phyloP scores from a whole-genome alignment of 495 filamentous ascomycete species.

The Clavariopsis aquatica region DNA sequence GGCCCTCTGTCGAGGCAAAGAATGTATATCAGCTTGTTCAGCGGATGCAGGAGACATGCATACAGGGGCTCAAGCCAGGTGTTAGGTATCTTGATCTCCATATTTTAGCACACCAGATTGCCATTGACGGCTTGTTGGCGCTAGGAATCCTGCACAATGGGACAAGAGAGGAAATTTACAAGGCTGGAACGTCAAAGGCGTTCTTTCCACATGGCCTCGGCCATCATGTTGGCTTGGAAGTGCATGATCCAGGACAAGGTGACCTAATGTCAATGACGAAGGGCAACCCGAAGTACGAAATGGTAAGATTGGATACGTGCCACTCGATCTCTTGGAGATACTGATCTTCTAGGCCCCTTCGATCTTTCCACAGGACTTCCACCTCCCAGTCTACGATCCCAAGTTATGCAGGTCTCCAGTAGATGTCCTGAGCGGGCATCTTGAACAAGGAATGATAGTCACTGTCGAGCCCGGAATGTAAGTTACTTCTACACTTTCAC shows the following conservation, averaged over 20 bases:
- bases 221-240: conserved; percentile 87
- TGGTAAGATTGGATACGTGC: conserved; percentile 13
- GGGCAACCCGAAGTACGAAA: conserved; percentile 32
- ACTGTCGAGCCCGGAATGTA: conserved; percentile 87
- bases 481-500: conserved; percentile 6
- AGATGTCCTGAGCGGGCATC: conserved; percentile 31
- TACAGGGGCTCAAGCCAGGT: conserved; percentile 64
- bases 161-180: conserved; percentile 62
- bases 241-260: conserved; percentile 70
- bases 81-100: conserved; percentile 68
- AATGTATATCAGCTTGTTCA: conserved; percentile 76
- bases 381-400: conserved; percentile 31
- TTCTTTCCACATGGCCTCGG: conserved; percentile 93
- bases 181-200: conserved; percentile 66
- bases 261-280: conserved; percentile 36
- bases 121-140: conserved; percentile 65
- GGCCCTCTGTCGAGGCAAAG: conserved; percentile 61
- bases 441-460: conserved; percentile 74
- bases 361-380: conserved; percentile 28
- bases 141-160: conserved; percentile 68
- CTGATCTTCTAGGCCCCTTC: conserved; percentile 21
- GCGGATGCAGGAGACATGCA: conserved; percentile 79
- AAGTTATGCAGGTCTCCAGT: conserved; percentile 31
- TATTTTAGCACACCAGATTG: conserved; percentile 69
- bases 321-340: not conserved